A percentile compares a stretch with the other conserved stretches of the same genome.
These are phyloP conservation scores for Calonectria leucothoes DNA, from an alignment of 2,329 filamentous ascomycete species.

Conservation along the genomic window DNA sequence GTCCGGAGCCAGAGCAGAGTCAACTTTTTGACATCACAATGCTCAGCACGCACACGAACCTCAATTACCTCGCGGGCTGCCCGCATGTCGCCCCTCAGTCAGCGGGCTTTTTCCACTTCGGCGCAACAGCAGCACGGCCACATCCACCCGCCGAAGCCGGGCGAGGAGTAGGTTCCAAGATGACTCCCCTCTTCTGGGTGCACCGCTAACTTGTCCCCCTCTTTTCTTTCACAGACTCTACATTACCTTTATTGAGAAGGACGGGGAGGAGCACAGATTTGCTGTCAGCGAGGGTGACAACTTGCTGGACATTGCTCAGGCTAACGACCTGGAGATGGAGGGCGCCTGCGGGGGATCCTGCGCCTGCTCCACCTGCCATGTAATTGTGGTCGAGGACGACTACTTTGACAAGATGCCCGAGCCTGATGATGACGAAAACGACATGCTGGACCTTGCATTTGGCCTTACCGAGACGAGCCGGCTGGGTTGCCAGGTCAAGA, in stretches of 20 bases:
- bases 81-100: conserved; percentile 33
- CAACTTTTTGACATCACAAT: conserved; percentile 13
- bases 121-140: conserved; percentile 77
- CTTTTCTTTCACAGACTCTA: conserved; percentile 81
- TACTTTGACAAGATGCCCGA: conserved; percentile 84
- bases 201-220: conserved; percentile 16
- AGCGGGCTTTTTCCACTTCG: conserved; percentile 74
- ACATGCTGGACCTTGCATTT: conserved; percentile 92
- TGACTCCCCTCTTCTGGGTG: background rate
- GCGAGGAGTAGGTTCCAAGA: conserved; percentile 80
- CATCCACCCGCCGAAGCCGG: conserved; percentile 84
- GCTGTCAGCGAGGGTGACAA: conserved; percentile 90
- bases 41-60: conserved; percentile 36
- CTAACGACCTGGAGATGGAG: conserved; percentile 97
- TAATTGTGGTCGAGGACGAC: conserved; percentile 81
- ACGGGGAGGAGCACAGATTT: conserved; percentile 79
- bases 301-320: conserved; percentile 93
- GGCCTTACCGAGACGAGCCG: conserved; percentile 87
- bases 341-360: conserved; percentile 95
- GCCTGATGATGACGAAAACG: conserved; percentile 84
- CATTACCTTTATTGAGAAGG: conserved; percentile 95
- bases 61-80: conserved; percentile 18
- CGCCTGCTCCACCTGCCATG: conserved; percentile 93
- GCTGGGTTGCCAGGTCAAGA: conserved; percentile 89
- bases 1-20: conserved; percentile 31